Evolutionary conservation across 2,329 filamentous ascomycete genomes (phyloP).

Genomic region (Pseudovirgaria hyperparasitica): DNA sequence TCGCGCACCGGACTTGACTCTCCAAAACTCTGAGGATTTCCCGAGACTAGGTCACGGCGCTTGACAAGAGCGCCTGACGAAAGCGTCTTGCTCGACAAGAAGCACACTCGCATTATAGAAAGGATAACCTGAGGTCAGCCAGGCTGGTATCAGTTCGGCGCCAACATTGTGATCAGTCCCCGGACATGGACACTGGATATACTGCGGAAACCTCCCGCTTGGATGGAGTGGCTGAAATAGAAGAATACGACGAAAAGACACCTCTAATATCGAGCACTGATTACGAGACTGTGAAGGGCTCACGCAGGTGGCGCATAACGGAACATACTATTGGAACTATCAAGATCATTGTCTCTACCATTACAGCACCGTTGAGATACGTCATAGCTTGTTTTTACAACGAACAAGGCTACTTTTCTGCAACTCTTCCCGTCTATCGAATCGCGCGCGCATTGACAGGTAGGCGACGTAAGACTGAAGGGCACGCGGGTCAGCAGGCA

Average conservation of each 20-base stretch:
- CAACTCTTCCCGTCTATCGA: slow-evolving; percentile 59
- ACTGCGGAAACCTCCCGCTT: no score
- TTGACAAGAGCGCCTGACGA: no score
- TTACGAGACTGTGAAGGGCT: slow-evolving; percentile 16
- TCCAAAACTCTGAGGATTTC: no score
- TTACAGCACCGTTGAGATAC: slow-evolving; percentile 71
- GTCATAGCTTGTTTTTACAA: slow-evolving; percentile 74
- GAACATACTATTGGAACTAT: slow-evolving; percentile 62
- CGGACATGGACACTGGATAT: no score
- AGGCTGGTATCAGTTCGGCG: no score
- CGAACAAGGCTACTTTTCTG: slow-evolving; percentile 64
- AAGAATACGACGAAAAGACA: slow-evolving; percentile 50
- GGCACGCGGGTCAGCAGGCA: not conserved
- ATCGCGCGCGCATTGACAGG: slow-evolving; percentile 39
- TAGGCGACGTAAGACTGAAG: slow-evolving; percentile 20
- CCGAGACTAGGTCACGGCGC: no score
- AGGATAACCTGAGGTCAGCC: no score
- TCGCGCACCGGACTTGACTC: no score
- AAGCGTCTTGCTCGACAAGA: no score
- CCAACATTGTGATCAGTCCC: no score
- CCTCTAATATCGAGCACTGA: slow-evolving; percentile 44
- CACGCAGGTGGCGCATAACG: slow-evolving; percentile 41
- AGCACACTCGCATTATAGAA: no score
- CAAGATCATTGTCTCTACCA: slow-evolving; percentile 63
- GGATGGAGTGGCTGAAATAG: slow-evolving; percentile 16